phyloP scores from a whole-genome alignment of 179 eudicot genomes.

The Carnegiea gigantea region DNA sequence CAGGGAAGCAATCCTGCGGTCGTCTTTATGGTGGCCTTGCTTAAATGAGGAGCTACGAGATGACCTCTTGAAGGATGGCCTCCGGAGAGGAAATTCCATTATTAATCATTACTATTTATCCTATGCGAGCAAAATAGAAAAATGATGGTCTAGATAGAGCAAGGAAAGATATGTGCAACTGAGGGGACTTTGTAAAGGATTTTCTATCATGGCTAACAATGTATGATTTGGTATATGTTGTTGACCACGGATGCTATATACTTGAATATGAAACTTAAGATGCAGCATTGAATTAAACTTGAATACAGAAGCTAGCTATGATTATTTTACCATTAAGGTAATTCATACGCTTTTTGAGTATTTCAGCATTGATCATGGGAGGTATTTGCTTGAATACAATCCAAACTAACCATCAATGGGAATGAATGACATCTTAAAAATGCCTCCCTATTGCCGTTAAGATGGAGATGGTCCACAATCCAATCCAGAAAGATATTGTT shows the following conservation, averaged over 20 bases:
- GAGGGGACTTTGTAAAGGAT: not conserved
- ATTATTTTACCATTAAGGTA: too few relatives aligned
- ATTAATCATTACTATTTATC: not conserved
- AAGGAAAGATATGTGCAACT: not conserved
- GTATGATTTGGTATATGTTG: not conserved
- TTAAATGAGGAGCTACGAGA: slow-evolving; percentile 28
- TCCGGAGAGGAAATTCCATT: slow-evolving; percentile 52
- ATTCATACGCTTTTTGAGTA: not conserved
- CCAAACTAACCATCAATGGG: not conserved
- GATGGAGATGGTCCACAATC: too few relatives aligned
- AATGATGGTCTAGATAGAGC: not conserved
- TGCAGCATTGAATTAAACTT: not conserved
- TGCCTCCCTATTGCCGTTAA: too few relatives aligned
- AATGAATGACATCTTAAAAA: not conserved
- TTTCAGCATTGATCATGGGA: not conserved
- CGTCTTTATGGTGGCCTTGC: not conserved
- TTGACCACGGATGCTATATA: not conserved
- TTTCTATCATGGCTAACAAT: too few relatives aligned
- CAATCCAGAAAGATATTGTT: too few relatives aligned
- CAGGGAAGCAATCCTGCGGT: slow-evolving; percentile 20
- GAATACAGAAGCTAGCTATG: not conserved
- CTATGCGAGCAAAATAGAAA: not conserved
- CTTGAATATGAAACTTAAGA: not conserved
- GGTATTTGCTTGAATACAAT: not conserved
- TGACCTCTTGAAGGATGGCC: slow-evolving; percentile 35